These are phyloP conservation scores for Cryphonectria nitschkei DNA, from an alignment of 2,329 filamentous ascomycete genomes.

Conservation along the genomic window DNA sequence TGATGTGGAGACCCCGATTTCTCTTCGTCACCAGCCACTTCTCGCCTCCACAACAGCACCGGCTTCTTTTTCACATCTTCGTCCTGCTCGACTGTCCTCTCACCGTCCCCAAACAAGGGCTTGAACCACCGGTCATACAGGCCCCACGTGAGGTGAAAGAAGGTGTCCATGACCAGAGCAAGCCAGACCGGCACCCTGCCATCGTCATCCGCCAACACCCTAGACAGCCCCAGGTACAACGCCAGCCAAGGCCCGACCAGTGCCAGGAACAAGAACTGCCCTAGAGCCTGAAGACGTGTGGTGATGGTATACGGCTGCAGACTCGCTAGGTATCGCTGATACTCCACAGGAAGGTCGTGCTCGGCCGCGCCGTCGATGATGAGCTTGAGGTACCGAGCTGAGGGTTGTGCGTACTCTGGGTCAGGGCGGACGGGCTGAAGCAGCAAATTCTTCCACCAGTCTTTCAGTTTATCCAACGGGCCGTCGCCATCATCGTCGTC, in stretches of 20 bases:
- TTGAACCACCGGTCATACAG: conserved; percentile 54
- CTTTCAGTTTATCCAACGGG: conserved; percentile 36
- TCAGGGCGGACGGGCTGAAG: conserved; percentile 59
- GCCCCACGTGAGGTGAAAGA: conserved; percentile 56
- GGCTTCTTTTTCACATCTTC: not conserved
- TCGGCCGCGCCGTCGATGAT: conserved; percentile 79
- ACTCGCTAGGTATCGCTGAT: conserved; percentile 71
- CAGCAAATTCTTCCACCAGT: conserved; percentile 53
- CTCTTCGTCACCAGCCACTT: conserved; percentile 26
- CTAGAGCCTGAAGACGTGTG: conserved; percentile 66
- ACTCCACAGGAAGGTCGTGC: conserved; percentile 77
- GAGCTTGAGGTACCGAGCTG: conserved; percentile 79
- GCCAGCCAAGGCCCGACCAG: conserved; percentile 62
- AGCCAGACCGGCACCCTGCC: conserved; percentile 74
- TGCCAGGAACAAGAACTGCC: conserved; percentile 62
- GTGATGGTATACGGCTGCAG: conserved; percentile 75
- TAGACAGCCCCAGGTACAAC: conserved; percentile 51
- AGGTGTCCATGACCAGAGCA: conserved; percentile 49
- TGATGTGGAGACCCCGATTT: conserved; percentile 3
- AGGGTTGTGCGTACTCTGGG: conserved; percentile 78
- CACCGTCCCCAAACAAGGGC: conserved; percentile 81
- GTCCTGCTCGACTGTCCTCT: conserved; percentile 55
- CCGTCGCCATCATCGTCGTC: conserved; percentile 24
- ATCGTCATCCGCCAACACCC: conserved; percentile 63
- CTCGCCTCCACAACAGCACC: conserved; percentile 10